Evolutionary conservation across 305 asterid species (phyloP), one percentile per base, ranked within the genome.

Genomic region (Solanum aculeatissimum): DNA sequence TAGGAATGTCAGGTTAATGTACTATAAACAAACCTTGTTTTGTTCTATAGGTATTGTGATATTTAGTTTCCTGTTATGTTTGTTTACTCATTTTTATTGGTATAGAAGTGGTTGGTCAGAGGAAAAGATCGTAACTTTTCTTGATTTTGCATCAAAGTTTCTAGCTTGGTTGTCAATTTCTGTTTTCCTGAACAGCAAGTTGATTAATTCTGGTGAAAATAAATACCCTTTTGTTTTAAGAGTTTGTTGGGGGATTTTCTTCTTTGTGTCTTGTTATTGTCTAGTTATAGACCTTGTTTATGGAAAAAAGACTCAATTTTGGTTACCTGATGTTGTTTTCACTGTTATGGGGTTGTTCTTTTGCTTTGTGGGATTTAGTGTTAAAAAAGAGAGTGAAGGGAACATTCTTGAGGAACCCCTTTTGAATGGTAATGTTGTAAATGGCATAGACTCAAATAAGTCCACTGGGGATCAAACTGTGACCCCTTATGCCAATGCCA

Each of bases 401-500:
- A 65, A 63, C 25, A 23, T 32, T 85, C 93, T 91, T 87, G 89
- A 90, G 83, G 92, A 88, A 81, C 97, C 98, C 83, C 93, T 95
- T 81, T 81, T 95, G 51, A 92, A 92, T 87, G 94, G 90, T 82
- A 82, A 69, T 86, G 85, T 83, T 75, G 43, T 35, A n/a, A 82
- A 85, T 81, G 85, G 55, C 54, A 42, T n/a, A 40, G 93, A 89
- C 83, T 82, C 90, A 27, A 85, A 87, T 23, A 66, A 82, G 45
- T 49, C 88, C 43, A 45, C 65, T 1, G 99, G 97, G 85, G 98
- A 92, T 68, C 91, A 93, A 71, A 91, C 91, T 69, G 90, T 96
- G 80, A 94, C 99, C 69, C 97, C 98, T 84, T 94, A 92, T 62
- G 93, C 91, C 13, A 89, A 32, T 35, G 97, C 96, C 77, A 91